phyloP scores from a whole-genome alignment of 305 asterid genomes.

The Fraxinus paxiana region DNA sequence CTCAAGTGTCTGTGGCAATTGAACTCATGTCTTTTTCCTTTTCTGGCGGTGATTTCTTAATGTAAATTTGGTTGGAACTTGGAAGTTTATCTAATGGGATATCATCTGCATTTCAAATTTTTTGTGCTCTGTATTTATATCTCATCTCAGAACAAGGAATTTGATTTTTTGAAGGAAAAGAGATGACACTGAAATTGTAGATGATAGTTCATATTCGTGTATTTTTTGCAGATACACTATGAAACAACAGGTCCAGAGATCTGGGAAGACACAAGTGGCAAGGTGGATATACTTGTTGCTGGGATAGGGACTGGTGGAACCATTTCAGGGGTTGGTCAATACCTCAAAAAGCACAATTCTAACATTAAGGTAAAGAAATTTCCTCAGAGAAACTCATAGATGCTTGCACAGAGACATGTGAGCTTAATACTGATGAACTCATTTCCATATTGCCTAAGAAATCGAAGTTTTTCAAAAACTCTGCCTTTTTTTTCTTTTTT shows the following conservation, averaged over 20 bases:
- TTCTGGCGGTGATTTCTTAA: not conserved
- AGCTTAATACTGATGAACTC: not conserved
- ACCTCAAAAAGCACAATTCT: slow-evolving; percentile 65
- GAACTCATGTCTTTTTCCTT: not conserved
- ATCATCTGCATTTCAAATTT: not conserved
- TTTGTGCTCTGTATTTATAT: slow-evolving; percentile 10
- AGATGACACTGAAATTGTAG: not conserved
- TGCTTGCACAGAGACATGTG: not conserved
- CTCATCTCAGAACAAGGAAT: slow-evolving; percentile 5
- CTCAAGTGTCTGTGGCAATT: not conserved
- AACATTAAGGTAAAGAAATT: slow-evolving; percentile 51
- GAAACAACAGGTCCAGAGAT: slow-evolving; percentile 99
- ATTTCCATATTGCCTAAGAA: not conserved
- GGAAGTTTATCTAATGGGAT: not conserved
- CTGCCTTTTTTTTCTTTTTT: not conserved
- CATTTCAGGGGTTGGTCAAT: slow-evolving; percentile 82
- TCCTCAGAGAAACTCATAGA: too few species aligned
- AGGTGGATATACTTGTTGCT: slow-evolving; percentile 88
- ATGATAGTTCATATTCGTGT: slow-evolving; percentile 10
- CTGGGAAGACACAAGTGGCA: slow-evolving; percentile 94
- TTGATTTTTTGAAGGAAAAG: not conserved
- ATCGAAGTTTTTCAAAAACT: not conserved
- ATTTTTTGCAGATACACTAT: slow-evolving; percentile 60
- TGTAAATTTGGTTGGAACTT: not conserved
- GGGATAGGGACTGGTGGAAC: slow-evolving; percentile 99